A percentile compares a stretch with the other conserved stretches of the same genome.
These are phyloP conservation scores for Colletotrichum sp. DNA, from an alignment of 2,329 filamentous ascomycete species.

Conservation along the genomic window DNA sequence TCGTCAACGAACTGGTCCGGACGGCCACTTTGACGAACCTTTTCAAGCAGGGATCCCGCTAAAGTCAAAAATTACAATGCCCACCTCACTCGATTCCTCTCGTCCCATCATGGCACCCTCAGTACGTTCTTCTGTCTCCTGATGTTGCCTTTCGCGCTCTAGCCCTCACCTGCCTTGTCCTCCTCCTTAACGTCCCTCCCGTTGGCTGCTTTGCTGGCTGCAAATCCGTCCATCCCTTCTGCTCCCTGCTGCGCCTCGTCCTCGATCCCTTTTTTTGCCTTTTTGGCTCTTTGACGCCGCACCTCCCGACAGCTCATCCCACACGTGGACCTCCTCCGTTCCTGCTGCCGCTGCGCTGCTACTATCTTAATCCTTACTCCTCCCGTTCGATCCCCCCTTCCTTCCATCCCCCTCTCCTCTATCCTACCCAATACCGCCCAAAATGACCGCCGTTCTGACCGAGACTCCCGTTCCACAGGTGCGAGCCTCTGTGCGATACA, in stretches of 20 bases:
- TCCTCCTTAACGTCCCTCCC: background rate
- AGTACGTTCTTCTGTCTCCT: slow-evolving; percentile 47
- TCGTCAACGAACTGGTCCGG: slow-evolving; percentile 5
- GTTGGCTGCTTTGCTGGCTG: background rate
- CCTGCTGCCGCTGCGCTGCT: background rate
- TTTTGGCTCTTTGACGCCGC: background rate
- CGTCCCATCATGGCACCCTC: slow-evolving; percentile 69
- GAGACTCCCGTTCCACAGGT: slow-evolving; percentile 36
- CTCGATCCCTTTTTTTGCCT: background rate
- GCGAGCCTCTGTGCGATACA: slow-evolving; percentile 61
- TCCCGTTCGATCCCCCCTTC: slow-evolving; percentile 11
- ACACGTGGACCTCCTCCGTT: slow-evolving; percentile 6
- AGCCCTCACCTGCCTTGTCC: background rate
- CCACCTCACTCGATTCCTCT: slow-evolving; percentile 63
- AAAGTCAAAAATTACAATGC: slow-evolving; percentile 44
- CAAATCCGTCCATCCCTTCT: background rate
- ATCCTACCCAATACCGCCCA: background rate
- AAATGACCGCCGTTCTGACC: slow-evolving; percentile 13
- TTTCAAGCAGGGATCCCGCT: slow-evolving; percentile 11
- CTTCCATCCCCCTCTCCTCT: background rate
- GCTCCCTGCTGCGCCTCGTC: background rate
- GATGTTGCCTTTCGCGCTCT: background rate
- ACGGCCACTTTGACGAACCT: slow-evolving; percentile 10
- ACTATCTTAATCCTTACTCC: background rate
- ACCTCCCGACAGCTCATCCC: background rate